Evolutionary conservation across 441 rosid species (phyloP).

Genomic region (Breynia disticha): DNA sequence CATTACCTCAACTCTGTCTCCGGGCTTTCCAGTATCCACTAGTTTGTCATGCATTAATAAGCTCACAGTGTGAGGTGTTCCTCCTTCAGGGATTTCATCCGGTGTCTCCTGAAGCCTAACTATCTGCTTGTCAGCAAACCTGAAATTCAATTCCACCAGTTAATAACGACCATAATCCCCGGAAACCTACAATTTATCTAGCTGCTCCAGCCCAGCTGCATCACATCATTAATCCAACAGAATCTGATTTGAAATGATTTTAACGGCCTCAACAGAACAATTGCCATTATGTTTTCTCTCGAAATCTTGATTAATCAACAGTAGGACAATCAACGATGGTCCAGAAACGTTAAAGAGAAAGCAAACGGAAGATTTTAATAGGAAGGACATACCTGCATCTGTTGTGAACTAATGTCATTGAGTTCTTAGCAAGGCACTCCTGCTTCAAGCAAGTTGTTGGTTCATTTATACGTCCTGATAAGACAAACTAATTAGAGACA

Average conservation of each 20-base stretch:
- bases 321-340: neutral
- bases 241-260: neutral
- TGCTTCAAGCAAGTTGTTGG: slow-evolving; percentile 65
- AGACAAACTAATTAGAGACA: slow-evolving; percentile 12
- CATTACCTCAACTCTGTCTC: slow-evolving; percentile 90
- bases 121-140: slow-evolving; percentile 97
- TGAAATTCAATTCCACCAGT: slow-evolving; percentile 17
- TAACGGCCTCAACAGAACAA: neutral
- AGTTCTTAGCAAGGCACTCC: slow-evolving; percentile 81
- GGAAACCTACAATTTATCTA: too few species aligned
- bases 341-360: neutral
- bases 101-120: slow-evolving; percentile 98
- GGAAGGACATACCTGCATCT: slow-evolving; percentile 59
- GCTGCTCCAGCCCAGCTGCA: neutral
- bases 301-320: neutral
- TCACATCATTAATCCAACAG: neutral
- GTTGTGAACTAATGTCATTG: slow-evolving; percentile 82
- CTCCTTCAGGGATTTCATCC: slow-evolving; percentile 94
- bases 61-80: slow-evolving; percentile 97
- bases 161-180: too few species aligned
- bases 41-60: slow-evolving; percentile 93
- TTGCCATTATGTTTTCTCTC: neutral
- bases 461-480: slow-evolving; percentile 69
- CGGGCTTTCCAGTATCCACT: slow-evolving; percentile 91
- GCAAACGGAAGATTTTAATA: neutral